Conservation (phyloP, 768 basidiomycete genomes). For the Rhizopogon vulgaris region DNA sequence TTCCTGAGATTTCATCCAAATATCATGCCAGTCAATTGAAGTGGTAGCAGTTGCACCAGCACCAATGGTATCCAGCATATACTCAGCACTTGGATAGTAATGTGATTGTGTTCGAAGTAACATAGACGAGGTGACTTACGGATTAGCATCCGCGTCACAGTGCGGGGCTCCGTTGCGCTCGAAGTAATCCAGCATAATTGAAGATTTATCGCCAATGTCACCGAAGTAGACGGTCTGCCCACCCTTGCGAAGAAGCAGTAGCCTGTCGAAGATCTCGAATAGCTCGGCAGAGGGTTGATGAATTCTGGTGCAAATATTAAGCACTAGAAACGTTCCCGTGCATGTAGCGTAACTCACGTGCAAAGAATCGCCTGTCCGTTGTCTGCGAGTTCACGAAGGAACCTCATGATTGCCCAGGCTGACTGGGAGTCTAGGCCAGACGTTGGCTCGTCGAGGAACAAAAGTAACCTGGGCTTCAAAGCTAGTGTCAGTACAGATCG, state of each 20-base stretch:
- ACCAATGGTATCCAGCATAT: constrained; percentile 49
- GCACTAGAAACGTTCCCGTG: neutral
- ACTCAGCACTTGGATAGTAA: constrained; percentile 33
- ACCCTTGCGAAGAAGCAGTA: constrained; percentile 45
- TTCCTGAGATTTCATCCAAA: constrained; percentile 43
- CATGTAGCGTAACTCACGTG: constrained; percentile 29
- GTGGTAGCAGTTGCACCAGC: constrained; percentile 45
- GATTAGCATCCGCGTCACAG: constrained; percentile 16
- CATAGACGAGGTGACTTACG: constrained; percentile 8
- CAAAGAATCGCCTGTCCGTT: constrained; percentile 52
- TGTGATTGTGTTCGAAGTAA: neutral
- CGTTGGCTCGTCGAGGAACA: constrained; percentile 60
- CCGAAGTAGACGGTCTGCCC: constrained; percentile 70
- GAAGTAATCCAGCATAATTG: constrained; percentile 17
- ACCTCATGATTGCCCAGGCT: constrained; percentile 43
- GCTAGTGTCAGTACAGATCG: neutral
- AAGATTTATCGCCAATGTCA: constrained; percentile 21
- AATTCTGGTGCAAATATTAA: constrained; percentile 6
- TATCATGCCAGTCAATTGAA: constrained; percentile 41
- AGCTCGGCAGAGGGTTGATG: constrained; percentile 39
- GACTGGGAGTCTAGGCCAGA: constrained; percentile 49
- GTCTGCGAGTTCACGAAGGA: constrained; percentile 47
- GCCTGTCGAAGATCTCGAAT: constrained; percentile 46
- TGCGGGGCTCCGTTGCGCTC: constrained; percentile 15
- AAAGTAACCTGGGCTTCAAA: constrained; percentile 34